These are phyloP conservation scores for Lentinula edodes DNA, from an alignment of 768 basidiomycete species.

Conservation along the genomic window DNA sequence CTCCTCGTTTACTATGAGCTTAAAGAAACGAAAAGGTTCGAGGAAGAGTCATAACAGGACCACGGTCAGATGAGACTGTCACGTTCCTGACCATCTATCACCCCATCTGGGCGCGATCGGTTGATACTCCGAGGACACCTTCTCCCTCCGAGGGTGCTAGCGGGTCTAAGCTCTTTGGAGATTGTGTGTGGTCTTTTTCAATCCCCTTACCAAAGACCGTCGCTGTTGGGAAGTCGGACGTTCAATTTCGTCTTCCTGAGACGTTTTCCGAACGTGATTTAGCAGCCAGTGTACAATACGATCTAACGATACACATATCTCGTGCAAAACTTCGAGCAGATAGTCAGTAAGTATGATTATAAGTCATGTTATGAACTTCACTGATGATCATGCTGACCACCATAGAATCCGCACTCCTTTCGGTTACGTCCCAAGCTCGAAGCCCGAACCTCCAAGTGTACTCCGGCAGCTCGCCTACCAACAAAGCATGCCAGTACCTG, in stretches of 20 bases:
- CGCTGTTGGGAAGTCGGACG: slow-evolving; percentile 29
- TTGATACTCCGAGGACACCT: slow-evolving; percentile 32
- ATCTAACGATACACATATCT: slow-evolving; percentile 39
- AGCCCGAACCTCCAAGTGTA: slow-evolving; percentile 40
- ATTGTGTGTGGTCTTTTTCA: slow-evolving; percentile 43
- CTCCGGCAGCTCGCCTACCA: slow-evolving; percentile 47
- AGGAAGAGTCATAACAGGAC: slow-evolving; percentile 47
- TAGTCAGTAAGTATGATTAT: slow-evolving; percentile 30
- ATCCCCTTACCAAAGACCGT: slow-evolving; percentile 39
- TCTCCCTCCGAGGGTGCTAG: slow-evolving; percentile 35
- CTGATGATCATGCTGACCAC: neutral
- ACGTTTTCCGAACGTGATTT: slow-evolving; percentile 49
- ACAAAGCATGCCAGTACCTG: slow-evolving; percentile 35
- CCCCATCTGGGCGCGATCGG: slow-evolving; percentile 44
- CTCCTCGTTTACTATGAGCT: neutral
- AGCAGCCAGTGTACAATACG: slow-evolving; percentile 44
- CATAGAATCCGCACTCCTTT: slow-evolving; percentile 46
- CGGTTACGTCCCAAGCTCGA: slow-evolving; percentile 42
- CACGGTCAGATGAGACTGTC: slow-evolving; percentile 34
- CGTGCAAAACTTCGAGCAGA: slow-evolving; percentile 44
- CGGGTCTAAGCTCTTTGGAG: slow-evolving; percentile 39
- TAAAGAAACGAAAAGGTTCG: slow-evolving; percentile 29
- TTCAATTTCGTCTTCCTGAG: slow-evolving; percentile 41
- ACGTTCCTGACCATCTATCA: slow-evolving; percentile 39
- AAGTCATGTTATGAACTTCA: neutral